Evolutionary conservation across 768 basidiomycete species (phyloP).

Genomic region (Mycena galopus): DNA sequence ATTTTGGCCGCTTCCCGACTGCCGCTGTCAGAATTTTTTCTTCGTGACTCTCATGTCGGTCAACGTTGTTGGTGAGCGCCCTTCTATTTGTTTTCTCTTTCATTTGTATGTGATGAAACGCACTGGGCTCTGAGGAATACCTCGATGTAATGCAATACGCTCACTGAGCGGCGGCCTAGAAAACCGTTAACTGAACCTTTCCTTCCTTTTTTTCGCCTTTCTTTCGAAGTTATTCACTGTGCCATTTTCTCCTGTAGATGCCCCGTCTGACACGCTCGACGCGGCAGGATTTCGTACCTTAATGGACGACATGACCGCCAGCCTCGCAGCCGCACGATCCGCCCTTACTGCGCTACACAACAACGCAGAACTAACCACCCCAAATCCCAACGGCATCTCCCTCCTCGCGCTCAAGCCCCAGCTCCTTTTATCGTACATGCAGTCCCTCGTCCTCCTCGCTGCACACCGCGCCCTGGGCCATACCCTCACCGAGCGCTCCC

Average conservation of each 20-base stretch:
- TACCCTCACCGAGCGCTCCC: conserved; percentile 64
- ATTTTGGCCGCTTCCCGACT: not conserved
- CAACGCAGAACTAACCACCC: not conserved
- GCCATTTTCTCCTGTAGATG: conserved; percentile 16
- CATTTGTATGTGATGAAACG: conserved; percentile 59
- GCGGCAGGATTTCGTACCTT: conserved; percentile 44
- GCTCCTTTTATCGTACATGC: conserved; percentile 69
- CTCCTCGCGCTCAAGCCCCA: conserved; percentile 91
- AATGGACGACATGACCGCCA: conserved; percentile 70
- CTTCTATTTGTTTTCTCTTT: not conserved
- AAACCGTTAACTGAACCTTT: conserved; percentile 63
- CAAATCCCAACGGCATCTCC: conserved; percentile 79
- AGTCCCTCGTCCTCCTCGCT: conserved; percentile 57
- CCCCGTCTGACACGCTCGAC: not conserved
- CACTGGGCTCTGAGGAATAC: conserved; percentile 69
- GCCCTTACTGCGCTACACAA: not conserved
- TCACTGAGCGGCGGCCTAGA: conserved; percentile 65
- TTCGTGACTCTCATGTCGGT: conserved; percentile 3
- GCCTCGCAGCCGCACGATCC: conserved; percentile 61
- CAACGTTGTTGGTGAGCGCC: conserved; percentile 16
- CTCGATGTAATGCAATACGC: conserved; percentile 62
- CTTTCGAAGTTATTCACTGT: conserved; percentile 1
- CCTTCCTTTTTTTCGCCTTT: conserved; percentile 6
- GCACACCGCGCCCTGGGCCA: conserved; percentile 83
- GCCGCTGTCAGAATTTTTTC: not conserved